A percentile compares a stretch with the other conserved stretches of the same genome.
Conservation (phyloP, 345 rosid species). For the Gossypium raimondii region DNA sequence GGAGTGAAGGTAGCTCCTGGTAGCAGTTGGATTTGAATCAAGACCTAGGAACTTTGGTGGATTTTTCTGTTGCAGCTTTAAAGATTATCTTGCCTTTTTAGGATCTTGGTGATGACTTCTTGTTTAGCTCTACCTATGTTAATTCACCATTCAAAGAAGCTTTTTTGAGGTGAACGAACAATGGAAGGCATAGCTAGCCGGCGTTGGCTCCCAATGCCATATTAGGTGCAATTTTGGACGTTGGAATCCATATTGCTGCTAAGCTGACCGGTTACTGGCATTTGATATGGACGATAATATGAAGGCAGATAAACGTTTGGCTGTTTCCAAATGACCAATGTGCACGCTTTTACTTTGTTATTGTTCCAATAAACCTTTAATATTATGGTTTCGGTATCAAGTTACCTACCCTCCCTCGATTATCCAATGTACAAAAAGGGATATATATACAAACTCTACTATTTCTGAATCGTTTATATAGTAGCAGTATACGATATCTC, state of each 20-base stretch:
- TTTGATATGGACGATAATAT: conserved; percentile 84
- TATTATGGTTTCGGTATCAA: background rate
- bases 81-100: conserved; percentile 45
- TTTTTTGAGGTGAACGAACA: conserved; percentile 35
- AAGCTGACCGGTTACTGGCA: conserved; percentile 85
- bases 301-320: conserved; percentile 14
- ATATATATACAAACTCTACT: too few species aligned
- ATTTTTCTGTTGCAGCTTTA: conserved; percentile 58
- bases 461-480: too few species aligned
- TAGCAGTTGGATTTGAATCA: conserved; percentile 47
- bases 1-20: conserved; percentile 53
- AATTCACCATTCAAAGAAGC: conserved; percentile 47
- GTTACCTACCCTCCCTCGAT: too few species aligned
- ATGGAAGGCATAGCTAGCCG: conserved; percentile 24
- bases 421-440: too few species aligned
- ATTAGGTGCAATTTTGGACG: conserved; percentile 60
- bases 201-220: conserved; percentile 53
- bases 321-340: background rate
- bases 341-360: background rate
- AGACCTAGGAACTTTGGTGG: conserved; percentile 18
- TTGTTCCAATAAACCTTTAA: background rate
- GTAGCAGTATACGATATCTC: too few species aligned
- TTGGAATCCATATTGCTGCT: conserved; percentile 68
- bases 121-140: conserved; percentile 59
- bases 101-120: conserved; percentile 46